Base-by-base conservation (phyloP, 176 grass and related monocot species). In the Paspalum notatum region DNA sequence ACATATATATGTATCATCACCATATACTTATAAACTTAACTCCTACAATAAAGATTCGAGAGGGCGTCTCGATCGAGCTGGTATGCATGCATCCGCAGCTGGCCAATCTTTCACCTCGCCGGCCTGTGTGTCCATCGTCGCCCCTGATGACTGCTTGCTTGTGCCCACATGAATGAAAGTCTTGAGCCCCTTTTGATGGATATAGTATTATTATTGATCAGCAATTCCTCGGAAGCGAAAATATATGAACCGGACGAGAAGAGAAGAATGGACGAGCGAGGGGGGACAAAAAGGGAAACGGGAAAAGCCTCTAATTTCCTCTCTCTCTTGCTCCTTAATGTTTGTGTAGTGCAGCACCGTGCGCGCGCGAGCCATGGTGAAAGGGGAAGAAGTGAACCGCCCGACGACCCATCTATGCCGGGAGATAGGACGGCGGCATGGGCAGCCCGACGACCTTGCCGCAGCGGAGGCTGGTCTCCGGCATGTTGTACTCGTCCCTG, bases 401-500 rank as follows among this genome's bases (percentile, higher is more conserved):
- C 59, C 51, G 75, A 1, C 10, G 22, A 10, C 6, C 39, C 18
- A 32, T 14, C 59, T 90, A 90, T 51, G 61, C 88, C 17, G 61
- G 26, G 51, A 11, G 15, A 74, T 98, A 94, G 39, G 95, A 80
- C 56, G 90, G 85, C 79, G 95, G 95, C 85, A 92, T 53, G 10
- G 92, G 92, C 56, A 98, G 53, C 24, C 70, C 68, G 76, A 90
- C 80, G 72, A 98, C 84, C 8, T 85, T 81, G 53, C 92, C 95
- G 81, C 95, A 98, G 51, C 90, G 83, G 41, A 94, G 56, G 43
- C 74, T 39, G 39, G 84, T 85, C 9, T 89, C 81, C 1, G 92
- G 95, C 63, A 98, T 87, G 84, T 90, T 89, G 82, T 94, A 93
- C 90, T 98, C 95, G 51, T 98, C 95, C 71, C 95, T 82, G 72